Base-by-base conservation (phyloP, 1,284 basidiomycete genomes). In the Cutaneotrichosporon mucoides region DNA sequence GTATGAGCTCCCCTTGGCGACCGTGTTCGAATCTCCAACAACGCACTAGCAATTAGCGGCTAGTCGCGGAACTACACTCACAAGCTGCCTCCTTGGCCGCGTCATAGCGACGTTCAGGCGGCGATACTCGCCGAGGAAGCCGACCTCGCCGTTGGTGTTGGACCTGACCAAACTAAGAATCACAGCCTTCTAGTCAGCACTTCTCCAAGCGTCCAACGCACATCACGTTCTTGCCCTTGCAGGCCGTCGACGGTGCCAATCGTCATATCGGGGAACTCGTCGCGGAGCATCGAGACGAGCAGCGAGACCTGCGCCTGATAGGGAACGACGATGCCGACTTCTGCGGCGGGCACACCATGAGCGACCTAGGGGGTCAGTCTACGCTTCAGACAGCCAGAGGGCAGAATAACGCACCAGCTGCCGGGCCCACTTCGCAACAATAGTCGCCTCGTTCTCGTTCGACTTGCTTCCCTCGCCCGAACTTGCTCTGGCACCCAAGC, bases 61-160 rank as follows among this genome's bases (percentile, higher is more conserved):
- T 6, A 34, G 13, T 4, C 34, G 9, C 10, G 11, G n/a, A 3
- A 3, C 11, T n/a, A 6, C 9, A 10, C 84, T 67, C 66, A 92
- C 90, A 57, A 97, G 80, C 73, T 94, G 91, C n/a, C 92, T 81
- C 68, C 88, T 87, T 3, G 93, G 89, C 50, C 93, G 81, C 2
- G 94, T 97, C 94, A 97, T 97, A 0, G 92, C 92, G 49, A 95
- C 91, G 73, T 97, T 97, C 69, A 97, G 79, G 45, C 94, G 81
- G 43, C 93, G 82, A 68, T 91, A 89, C 71, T 97, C 94, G 70
- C 88, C 89, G 66, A 97, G 76, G 77, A 97, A 96, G 0, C 94
- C 93, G 1, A 97, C 90, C 67, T 94, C 89, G 47, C 90, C 82
- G 84, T 90, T 71, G 9, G 71, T 65, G 69, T 96, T 97, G 67